Conservation (phyloP, 768 basidiomycete genomes). For the Mycena capillaripes region DNA sequence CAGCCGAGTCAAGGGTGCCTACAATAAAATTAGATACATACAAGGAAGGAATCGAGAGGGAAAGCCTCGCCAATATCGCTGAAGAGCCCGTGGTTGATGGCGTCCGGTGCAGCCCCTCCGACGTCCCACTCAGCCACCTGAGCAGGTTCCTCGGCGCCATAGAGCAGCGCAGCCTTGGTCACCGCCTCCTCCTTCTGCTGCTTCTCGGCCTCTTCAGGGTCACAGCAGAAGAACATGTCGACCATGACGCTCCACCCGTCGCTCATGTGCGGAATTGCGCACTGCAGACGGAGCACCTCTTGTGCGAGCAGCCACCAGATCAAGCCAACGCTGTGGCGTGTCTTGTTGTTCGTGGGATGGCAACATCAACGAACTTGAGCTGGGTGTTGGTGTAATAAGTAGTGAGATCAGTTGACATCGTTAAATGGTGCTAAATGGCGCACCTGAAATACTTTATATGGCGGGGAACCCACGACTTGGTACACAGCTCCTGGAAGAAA, state of each 20-base stretch:
- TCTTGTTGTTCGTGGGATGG: constrained; percentile 99
- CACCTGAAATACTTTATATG: too few species aligned
- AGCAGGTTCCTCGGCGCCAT: constrained; percentile 63
- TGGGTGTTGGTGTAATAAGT: constrained; percentile 95
- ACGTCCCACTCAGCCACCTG: constrained; percentile 82
- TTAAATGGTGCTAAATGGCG: too few species aligned
- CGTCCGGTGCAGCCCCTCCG: constrained; percentile 75
- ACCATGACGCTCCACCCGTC: constrained; percentile 99
- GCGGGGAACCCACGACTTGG: too few species aligned
- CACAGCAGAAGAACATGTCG: constrained; percentile 99
- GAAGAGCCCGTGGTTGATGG: constrained; percentile 84
- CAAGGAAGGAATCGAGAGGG: constrained; percentile 28
- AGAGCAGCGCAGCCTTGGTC: constrained; percentile 81
- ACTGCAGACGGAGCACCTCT: constrained; percentile 96
- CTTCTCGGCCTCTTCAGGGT: constrained; percentile 99
- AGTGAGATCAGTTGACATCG: too few species aligned
- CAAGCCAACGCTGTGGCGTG: constrained; percentile 96
- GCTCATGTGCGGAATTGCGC: constrained; percentile 89
- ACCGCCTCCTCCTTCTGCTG: constrained; percentile 95
- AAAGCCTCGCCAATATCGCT: constrained; percentile 63
- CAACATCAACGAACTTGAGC: constrained; percentile 97
- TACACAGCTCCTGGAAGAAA: too few species aligned
- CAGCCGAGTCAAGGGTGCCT: constrained; percentile 90
- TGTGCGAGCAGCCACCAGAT: constrained; percentile 98
- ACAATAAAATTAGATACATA: neutral